Evolutionary conservation across 306 rosid genomes (phyloP).

Genomic region (Trifolium subterraneum): DNA sequence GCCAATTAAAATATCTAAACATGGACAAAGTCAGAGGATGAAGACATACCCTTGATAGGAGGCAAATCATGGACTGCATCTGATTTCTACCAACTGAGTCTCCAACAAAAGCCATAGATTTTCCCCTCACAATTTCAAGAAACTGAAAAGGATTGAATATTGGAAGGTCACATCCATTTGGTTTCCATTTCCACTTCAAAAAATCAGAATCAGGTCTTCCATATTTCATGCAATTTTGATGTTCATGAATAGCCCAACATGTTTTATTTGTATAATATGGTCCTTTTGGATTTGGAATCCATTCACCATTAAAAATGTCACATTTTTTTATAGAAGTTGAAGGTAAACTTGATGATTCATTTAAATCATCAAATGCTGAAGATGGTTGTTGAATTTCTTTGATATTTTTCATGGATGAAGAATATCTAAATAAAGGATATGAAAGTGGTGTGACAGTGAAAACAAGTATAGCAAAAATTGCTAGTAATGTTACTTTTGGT

Average conservation of each 20-base stretch:
- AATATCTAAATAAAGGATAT: conserved; percentile 51
- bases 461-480: conserved; percentile 57
- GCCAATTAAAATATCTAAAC: background rate
- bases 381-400: conserved; percentile 29
- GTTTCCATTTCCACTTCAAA: conserved; percentile 92
- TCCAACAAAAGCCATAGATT: conserved; percentile 90
- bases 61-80: conserved; percentile 81
- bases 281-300: conserved; percentile 80
- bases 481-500: conserved; percentile 56
- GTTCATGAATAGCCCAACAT: conserved; percentile 91
- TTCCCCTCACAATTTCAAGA: conserved; percentile 70
- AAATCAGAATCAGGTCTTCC: conserved; percentile 81
- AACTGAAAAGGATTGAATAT: conserved; percentile 82
- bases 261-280: conserved; percentile 78
- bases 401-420: conserved; percentile 41
- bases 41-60: conserved; percentile 53
- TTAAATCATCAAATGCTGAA: conserved; percentile 44
- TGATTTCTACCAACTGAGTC: conserved; percentile 97
- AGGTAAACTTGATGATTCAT: conserved; percentile 44
- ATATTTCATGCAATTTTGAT: conserved; percentile 86
- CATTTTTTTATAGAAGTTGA: conserved; percentile 51
- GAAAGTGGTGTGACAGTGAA: conserved; percentile 58
- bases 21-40: background rate
- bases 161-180: conserved; percentile 77
- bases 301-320: conserved; percentile 81